Percentiles rank a stretch among this genome's conserved stretches.
phyloP scores from a whole-genome alignment of 345 rosid genomes.

The Bretschneidera sinensis region DNA sequence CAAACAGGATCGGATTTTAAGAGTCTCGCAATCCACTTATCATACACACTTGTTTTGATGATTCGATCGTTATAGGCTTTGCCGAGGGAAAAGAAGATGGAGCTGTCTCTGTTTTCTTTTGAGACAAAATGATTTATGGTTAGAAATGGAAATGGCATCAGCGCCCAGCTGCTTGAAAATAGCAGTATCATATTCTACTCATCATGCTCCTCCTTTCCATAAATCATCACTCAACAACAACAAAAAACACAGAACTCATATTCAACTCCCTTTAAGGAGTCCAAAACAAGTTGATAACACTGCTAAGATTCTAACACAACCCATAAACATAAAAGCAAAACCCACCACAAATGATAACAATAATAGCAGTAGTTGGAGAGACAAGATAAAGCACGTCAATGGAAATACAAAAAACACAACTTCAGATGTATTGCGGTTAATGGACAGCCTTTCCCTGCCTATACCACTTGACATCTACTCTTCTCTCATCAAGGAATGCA shows the following conservation, averaged over 20 bases:
- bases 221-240: background rate
- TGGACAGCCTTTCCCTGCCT: slow-evolving; percentile 48
- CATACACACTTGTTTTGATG: too few species aligned
- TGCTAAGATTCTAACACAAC: background rate
- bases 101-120: too few species aligned
- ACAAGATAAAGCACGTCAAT: background rate
- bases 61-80: too few species aligned
- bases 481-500: slow-evolving; percentile 56
- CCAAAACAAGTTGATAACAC: background rate
- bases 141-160: too few species aligned
- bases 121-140: too few species aligned
- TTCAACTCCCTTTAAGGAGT: background rate
- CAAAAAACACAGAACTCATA: background rate
- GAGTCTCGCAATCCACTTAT: too few species aligned
- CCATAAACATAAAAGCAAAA: background rate
- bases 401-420: slow-evolving; percentile 11
- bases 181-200: too few species aligned
- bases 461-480: slow-evolving; percentile 45
- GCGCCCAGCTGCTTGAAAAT: too few species aligned
- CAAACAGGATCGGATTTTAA: too few species aligned
- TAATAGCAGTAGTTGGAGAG: too few species aligned
- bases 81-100: too few species aligned
- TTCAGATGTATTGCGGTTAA: slow-evolving; percentile 42
- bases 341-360: background rate
- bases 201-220: too few species aligned